Conservation (phyloP, 768 basidiomycete species). For the Leccinellum luteum region DNA sequence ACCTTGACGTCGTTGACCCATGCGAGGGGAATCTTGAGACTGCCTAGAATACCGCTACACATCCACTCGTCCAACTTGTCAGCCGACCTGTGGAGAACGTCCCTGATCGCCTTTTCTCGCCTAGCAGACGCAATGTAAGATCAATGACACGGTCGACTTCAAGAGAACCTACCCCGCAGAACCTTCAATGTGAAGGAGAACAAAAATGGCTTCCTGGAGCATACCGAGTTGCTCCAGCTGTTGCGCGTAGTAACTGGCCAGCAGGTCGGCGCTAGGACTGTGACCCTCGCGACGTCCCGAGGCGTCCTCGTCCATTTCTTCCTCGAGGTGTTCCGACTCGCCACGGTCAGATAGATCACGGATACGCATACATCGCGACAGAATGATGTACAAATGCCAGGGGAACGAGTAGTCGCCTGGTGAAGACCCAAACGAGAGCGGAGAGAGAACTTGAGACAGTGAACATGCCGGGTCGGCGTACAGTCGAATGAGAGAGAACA, state of each 20-base stretch:
- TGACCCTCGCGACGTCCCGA: conserved; percentile 65
- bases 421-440: conserved; percentile 71
- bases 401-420: conserved; percentile 80
- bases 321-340: conserved; percentile 38
- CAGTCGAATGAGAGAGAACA: conserved; percentile 80
- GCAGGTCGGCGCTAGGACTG: conserved; percentile 76
- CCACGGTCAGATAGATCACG: conserved; percentile 88
- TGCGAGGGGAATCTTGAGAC: conserved; percentile 72
- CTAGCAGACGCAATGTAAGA: conserved; percentile 42
- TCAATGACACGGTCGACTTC: neutral
- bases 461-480: conserved; percentile 70
- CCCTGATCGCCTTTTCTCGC: conserved; percentile 78
- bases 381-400: conserved; percentile 90
- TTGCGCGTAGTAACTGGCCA: conserved; percentile 82
- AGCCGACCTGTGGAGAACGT: conserved; percentile 71
- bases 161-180: conserved; percentile 60
- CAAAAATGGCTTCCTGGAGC: conserved; percentile 86
- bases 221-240: conserved; percentile 80
- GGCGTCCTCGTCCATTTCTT: conserved; percentile 38
- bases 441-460: conserved; percentile 64
- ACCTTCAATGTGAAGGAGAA: conserved; percentile 84
- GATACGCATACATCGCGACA: conserved; percentile 77
- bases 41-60: conserved; percentile 66
- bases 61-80: conserved; percentile 69
- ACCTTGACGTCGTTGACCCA: conserved; percentile 96